These are phyloP conservation scores for Fragaria iinumae DNA, from an alignment of 306 rosid species.

Conservation along the genomic window DNA sequence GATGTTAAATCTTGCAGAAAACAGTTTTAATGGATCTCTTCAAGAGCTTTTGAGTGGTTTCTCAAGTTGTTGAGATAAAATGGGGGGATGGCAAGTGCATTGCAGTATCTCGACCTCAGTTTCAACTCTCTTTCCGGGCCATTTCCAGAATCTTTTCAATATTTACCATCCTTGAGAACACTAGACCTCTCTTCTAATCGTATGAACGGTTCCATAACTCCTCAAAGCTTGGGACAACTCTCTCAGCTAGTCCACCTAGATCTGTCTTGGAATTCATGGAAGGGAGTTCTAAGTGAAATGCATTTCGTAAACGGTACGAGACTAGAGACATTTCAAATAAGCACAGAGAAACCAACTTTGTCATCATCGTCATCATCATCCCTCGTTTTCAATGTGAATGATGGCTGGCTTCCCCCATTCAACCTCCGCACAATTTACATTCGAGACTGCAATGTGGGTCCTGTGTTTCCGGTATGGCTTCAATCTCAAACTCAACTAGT, in stretches of 20 bases:
- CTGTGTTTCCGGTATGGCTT: slow-evolving; percentile 23
- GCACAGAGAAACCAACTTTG: neutral
- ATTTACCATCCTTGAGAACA: neutral
- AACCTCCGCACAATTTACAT: neutral
- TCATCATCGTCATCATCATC: neutral
- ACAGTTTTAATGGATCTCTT: neutral
- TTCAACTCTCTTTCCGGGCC: neutral
- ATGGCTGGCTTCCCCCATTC: neutral
- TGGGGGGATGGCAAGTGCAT: neutral
- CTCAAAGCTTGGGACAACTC: neutral
- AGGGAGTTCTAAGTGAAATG: neutral
- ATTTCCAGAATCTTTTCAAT: neutral
- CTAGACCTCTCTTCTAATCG: neutral
- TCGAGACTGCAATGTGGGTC: neutral
- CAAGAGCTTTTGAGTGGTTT: neutral
- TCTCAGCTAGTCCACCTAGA: neutral
- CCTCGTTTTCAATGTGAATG: neutral
- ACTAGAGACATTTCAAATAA: neutral
- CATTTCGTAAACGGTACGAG: neutral
- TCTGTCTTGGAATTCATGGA: neutral
- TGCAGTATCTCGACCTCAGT: neutral
- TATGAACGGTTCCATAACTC: neutral
- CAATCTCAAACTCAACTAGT: slow-evolving; percentile 18
- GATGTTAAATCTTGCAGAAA: neutral
- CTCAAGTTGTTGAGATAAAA: neutral